Percentiles rank a stretch among this genome's conserved stretches.
Conservation (phyloP, 208 protist species). For the Phytomonas sp. region DNA sequence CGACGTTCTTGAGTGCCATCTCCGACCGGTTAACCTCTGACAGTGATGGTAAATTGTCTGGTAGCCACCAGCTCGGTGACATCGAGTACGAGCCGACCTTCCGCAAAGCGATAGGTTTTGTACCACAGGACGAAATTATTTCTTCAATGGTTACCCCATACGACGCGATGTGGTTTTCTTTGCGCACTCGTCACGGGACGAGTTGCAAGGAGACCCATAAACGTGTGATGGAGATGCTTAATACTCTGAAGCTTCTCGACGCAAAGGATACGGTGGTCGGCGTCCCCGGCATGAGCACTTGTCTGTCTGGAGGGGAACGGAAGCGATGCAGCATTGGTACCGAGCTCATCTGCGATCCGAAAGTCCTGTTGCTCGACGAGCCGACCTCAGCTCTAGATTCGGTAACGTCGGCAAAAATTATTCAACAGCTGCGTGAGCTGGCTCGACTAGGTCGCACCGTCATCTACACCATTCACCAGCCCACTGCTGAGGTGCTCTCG, state of each 20-base stretch:
- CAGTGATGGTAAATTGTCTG: constrained; percentile 30
- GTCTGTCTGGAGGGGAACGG: constrained; percentile 84
- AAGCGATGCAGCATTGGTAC: constrained; percentile 85
- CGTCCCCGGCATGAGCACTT: constrained; percentile 47
- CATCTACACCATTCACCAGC: constrained; percentile 93
- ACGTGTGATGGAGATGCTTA: constrained; percentile 57
- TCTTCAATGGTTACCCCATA: constrained; percentile 52
- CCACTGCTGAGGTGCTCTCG: constrained; percentile 77
- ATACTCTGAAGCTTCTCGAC: constrained; percentile 53
- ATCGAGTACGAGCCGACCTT: constrained; percentile 43
- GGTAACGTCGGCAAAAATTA: constrained; percentile 71
- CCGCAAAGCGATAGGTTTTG: constrained; percentile 64
- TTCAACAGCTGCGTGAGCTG: constrained; percentile 67
- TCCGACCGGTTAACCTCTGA: constrained; percentile 45
- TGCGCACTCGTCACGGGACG: constrained; percentile 58
- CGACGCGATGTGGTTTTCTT: constrained; percentile 64
- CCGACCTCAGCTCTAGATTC: constrained; percentile 88
- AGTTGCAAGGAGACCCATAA: constrained; percentile 24
- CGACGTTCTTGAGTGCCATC: constrained; percentile 81
- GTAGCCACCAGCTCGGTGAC: constrained; percentile 57
- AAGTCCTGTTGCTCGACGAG: constrained; percentile 85
- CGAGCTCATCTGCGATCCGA: constrained; percentile 83
- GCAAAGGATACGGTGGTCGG: constrained; percentile 68
- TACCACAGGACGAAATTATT: constrained; percentile 79
- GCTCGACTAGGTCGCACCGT: constrained; percentile 75